These are phyloP conservation scores for Urtica urens DNA, from an alignment of 306 rosid genomes.

Conservation along the genomic window DNA sequence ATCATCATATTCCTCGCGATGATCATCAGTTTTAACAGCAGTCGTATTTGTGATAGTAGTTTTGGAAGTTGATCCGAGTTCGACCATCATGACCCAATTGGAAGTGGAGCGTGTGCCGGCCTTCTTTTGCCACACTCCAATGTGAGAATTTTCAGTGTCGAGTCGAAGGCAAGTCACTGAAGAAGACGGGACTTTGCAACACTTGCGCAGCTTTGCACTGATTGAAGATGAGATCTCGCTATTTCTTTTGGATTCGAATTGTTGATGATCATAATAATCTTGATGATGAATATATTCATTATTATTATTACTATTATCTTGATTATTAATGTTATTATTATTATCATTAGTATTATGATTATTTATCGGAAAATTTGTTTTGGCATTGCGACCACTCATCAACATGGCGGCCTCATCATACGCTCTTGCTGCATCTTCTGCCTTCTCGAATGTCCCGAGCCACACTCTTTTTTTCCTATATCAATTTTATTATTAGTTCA, in stretches of 20 bases:
- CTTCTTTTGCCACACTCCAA: conserved; percentile 76
- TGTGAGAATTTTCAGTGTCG: conserved; percentile 63
- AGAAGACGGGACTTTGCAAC: conserved; percentile 56
- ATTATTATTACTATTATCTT: too few relatives aligned
- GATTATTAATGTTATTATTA: neutral
- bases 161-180: conserved; percentile 74
- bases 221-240: too few relatives aligned
- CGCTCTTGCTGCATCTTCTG: conserved; percentile 85
- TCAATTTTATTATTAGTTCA: neutral
- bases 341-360: conserved; percentile 7
- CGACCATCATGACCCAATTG: conserved; percentile 78
- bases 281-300: too few relatives aligned
- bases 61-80: conserved; percentile 29
- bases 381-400: conserved; percentile 75
- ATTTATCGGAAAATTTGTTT: conserved; percentile 60
- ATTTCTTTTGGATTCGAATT: too few relatives aligned
- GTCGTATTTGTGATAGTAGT: neutral
- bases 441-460: conserved; percentile 83
- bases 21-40: neutral
- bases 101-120: conserved; percentile 49
- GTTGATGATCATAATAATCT: too few relatives aligned
- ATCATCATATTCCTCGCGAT: neutral
- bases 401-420: conserved; percentile 79
- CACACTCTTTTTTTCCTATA: conserved; percentile 85
- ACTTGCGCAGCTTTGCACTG: conserved; percentile 55